These are phyloP conservation scores for Russula brevipes DNA, from an alignment of 768 basidiomycete genomes.

Conservation along the genomic window DNA sequence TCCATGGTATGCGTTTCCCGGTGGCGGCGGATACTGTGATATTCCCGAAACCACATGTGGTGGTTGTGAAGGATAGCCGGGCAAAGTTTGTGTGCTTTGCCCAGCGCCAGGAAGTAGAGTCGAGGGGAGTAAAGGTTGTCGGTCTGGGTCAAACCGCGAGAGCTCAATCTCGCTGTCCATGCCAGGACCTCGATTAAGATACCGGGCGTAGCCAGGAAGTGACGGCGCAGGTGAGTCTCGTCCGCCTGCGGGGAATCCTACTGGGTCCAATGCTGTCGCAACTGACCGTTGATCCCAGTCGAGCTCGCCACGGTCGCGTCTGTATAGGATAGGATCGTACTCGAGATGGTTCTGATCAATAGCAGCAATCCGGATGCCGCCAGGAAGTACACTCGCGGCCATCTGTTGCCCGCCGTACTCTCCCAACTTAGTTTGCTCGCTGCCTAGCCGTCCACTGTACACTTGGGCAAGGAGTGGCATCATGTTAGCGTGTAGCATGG, in stretches of 20 bases:
- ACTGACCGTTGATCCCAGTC: conserved; percentile 86
- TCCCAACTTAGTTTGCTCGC: conserved; percentile 56
- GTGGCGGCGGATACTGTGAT: conserved; percentile 37
- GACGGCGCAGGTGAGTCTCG: conserved; percentile 40
- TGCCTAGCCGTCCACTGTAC: conserved; percentile 66
- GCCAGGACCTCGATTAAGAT: conserved; percentile 36
- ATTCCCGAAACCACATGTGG: conserved; percentile 21
- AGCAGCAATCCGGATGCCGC: conserved; percentile 78
- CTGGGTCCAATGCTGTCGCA: conserved; percentile 42
- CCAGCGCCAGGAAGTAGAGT: conserved; percentile 1
- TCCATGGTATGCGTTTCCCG: conserved; percentile 40
- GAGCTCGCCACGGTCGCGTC: conserved; percentile 74
- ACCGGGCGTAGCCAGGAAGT: conserved; percentile 48
- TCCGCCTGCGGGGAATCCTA: conserved; percentile 37
- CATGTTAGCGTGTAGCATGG: conserved; percentile 83
- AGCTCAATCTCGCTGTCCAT: conserved; percentile 48
- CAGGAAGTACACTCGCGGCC: conserved; percentile 68
- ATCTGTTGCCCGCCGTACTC: conserved; percentile 77
- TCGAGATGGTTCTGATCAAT: conserved; percentile 75
- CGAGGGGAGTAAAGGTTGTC: conserved; percentile 53
- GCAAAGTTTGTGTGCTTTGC: conserved; percentile 9
- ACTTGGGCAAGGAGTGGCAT: conserved; percentile 72
- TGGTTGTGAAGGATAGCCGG: conserved; percentile 26
- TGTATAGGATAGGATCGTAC: conserved; percentile 75
- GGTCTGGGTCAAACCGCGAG: conserved; percentile 50